phyloP scores from a whole-genome alignment of 1,139 yeast genomes.

The Blastobotrys persicus region DNA sequence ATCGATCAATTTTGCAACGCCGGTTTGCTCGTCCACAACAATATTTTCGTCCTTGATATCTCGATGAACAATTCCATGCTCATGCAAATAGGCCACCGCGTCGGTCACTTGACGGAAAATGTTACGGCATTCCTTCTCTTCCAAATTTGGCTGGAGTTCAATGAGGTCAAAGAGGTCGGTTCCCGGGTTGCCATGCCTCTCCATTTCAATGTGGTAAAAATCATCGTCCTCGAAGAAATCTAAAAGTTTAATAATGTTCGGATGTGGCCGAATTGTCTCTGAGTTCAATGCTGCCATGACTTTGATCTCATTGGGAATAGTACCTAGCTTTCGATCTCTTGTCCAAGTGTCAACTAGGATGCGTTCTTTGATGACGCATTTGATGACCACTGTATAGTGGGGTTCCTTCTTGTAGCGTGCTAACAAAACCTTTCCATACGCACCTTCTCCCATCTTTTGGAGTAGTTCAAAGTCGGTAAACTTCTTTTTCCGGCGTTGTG shows the following conservation, averaged over 20 bases:
- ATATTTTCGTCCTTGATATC: conserved; percentile 95
- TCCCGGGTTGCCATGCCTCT: conserved; percentile 85
- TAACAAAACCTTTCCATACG: conserved; percentile 87
- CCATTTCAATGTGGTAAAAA: conserved; percentile 85
- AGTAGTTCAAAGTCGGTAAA: conserved; percentile 67
- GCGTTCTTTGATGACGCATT: conserved; percentile 87
- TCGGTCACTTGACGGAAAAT: conserved; percentile 78
- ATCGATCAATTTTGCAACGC: conserved; percentile 73
- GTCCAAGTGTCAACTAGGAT: conserved; percentile 97
- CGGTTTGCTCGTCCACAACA: conserved; percentile 58
- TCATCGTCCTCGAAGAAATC: conserved; percentile 92
- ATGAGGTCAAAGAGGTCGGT: conserved; percentile 89
- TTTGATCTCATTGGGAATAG: conserved; percentile 92
- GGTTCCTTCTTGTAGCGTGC: conserved; percentile 68
- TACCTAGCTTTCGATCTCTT: conserved; percentile 83
- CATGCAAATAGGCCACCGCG: conserved; percentile 77
- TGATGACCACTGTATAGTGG: conserved; percentile 67
- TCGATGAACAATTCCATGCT: conserved; percentile 84
- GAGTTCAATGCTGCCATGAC: conserved; percentile 67
- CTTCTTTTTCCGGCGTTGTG: conserved; percentile 48
- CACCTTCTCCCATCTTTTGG: conserved; percentile 91
- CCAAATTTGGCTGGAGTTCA: conserved; percentile 77
- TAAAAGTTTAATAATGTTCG: conserved; percentile 75
- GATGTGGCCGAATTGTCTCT: conserved; percentile 49
- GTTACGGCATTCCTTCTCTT: conserved; percentile 68